phyloP scores from a whole-genome alignment of 2,329 filamentous ascomycete genomes.

The Hyphodiscus sp. region DNA sequence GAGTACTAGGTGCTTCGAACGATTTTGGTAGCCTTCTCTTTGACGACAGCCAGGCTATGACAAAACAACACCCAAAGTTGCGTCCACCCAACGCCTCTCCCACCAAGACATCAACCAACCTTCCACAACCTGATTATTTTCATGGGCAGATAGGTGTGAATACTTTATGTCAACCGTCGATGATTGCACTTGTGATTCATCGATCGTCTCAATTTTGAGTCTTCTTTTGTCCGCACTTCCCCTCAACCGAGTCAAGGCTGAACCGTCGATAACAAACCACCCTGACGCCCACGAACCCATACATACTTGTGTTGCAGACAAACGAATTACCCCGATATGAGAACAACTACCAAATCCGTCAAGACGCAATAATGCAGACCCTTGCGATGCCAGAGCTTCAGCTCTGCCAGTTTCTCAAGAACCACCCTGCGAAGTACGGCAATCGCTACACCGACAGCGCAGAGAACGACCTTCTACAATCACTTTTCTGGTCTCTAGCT shows the following conservation, averaged over 20 bases:
- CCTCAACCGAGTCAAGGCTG: not conserved
- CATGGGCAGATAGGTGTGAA: not conserved
- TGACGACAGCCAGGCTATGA: slow-evolving; percentile 3
- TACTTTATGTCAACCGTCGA: not conserved
- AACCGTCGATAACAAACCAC: slow-evolving; percentile 2
- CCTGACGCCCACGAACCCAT: not conserved
- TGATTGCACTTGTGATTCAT: not conserved
- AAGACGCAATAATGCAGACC: slow-evolving; percentile 42
- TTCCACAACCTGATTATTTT: not conserved
- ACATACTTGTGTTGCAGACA: not conserved
- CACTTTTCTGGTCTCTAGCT: slow-evolving; percentile 82
- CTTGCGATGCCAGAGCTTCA: slow-evolving; percentile 62
- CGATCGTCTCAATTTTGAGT: not conserved
- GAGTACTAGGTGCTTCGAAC: slow-evolving; percentile 1
- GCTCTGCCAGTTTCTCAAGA: slow-evolving; percentile 76
- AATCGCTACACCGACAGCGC: slow-evolving; percentile 72
- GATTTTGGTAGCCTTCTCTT: slow-evolving; percentile 10
- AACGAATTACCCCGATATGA: slow-evolving; percentile 13
- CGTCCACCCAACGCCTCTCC: not conserved
- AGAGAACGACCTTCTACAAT: slow-evolving; percentile 63
- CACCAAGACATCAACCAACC: not conserved
- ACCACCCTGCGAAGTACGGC: slow-evolving; percentile 65
- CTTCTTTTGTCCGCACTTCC: not conserved
- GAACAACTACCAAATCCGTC: slow-evolving; percentile 25
- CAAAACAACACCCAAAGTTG: slow-evolving; percentile 3